These are phyloP conservation scores for Mycosphaerelloides madeirae DNA, from an alignment of 2,329 filamentous ascomycete species.

Conservation along the genomic window DNA sequence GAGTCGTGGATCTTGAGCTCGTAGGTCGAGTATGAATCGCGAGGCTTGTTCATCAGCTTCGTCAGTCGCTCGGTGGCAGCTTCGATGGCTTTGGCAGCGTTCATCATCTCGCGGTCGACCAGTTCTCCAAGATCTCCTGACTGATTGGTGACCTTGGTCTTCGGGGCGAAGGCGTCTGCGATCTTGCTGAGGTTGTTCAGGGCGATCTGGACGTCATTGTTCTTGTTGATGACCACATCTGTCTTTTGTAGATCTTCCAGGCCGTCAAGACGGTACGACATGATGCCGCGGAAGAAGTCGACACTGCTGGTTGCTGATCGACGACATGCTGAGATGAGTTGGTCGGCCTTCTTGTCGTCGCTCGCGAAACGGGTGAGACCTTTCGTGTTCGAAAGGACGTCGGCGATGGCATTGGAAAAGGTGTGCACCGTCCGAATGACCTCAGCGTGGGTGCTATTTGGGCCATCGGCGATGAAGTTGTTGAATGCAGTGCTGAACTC, in stretches of 20 bases:
- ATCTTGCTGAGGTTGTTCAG: slow-evolving; percentile 90
- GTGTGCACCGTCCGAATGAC: slow-evolving; percentile 90
- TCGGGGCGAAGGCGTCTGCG: slow-evolving; percentile 85
- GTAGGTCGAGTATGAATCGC: slow-evolving; percentile 91
- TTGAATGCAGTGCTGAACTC: slow-evolving; percentile 98
- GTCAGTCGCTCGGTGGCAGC: slow-evolving; percentile 83
- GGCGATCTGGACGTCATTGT: slow-evolving; percentile 91
- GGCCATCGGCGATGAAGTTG: slow-evolving; percentile 95
- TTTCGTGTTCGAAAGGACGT: slow-evolving; percentile 95
- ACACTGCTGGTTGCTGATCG: slow-evolving; percentile 82
- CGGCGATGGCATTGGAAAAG: slow-evolving; percentile 84
- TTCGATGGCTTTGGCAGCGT: slow-evolving; percentile 91
- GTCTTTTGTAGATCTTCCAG: slow-evolving; percentile 89
- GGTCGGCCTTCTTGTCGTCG: slow-evolving; percentile 90
- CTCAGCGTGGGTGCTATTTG: slow-evolving; percentile 81
- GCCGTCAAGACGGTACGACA: slow-evolving; percentile 88
- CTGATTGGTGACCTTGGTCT: slow-evolving; percentile 72
- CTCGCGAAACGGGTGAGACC: slow-evolving; percentile 87
- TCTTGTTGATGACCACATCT: slow-evolving; percentile 95
- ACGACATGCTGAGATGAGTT: slow-evolving; percentile 75
- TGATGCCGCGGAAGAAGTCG: slow-evolving; percentile 88
- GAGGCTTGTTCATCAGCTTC: slow-evolving; percentile 93
- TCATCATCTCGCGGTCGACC: slow-evolving; percentile 85
- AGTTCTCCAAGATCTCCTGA: slow-evolving; percentile 88
- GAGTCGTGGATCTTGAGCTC: slow-evolving; percentile 94